Evolutionary conservation across 148 eudicot species (phyloP), one percentile per base, ranked within the genome.

Genomic region (Nepenthes mirabilis): DNA sequence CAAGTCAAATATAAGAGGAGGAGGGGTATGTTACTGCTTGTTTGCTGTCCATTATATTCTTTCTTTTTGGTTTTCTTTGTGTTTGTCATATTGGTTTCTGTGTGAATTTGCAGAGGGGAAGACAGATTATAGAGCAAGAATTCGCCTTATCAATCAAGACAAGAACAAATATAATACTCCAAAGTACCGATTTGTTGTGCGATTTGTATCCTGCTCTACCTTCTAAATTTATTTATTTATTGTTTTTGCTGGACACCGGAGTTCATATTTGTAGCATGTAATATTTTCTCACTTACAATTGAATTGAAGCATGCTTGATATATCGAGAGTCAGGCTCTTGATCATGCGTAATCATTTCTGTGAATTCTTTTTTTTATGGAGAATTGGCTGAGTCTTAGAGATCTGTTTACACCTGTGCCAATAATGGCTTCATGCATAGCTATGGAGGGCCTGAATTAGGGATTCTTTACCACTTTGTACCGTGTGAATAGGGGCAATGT

Each of bases 101-200:
- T 9, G 1, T 34, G 23, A 48, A 57, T 48, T 5, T 64, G 14
- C 76, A 90, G 97, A 82, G 72, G 97, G 97, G 9, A 90, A 90
- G 80, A 90, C 97, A 36, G 97, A 90, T 61, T 90, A 90, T 64
- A 76, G 95, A 32, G 97, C 95, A 2, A 87, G 95, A 73, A 75
- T 69, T 36, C 91, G 87, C 5, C 62, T 85, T 63, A 82, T 85
- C 43, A 85, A 85, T 54, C 91, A 85, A 65, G 96, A 89, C 70
- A 89, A 89, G 74, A 89, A 89, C 82, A 89, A 89, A 64, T 89
- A 88, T 75, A 85, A 88, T 76, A 88, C 96, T 23, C 96, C 96
- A 0, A 88, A 88, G 60, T 88, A 78, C 55, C 91, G 91, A 1
- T 82, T 62, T 69, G 87, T 85, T 58, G 91, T 85, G 36, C 78